Evolutionary conservation across 106 monocot species (phyloP).

Genomic region (Phalaenopsis aphrodite): DNA sequence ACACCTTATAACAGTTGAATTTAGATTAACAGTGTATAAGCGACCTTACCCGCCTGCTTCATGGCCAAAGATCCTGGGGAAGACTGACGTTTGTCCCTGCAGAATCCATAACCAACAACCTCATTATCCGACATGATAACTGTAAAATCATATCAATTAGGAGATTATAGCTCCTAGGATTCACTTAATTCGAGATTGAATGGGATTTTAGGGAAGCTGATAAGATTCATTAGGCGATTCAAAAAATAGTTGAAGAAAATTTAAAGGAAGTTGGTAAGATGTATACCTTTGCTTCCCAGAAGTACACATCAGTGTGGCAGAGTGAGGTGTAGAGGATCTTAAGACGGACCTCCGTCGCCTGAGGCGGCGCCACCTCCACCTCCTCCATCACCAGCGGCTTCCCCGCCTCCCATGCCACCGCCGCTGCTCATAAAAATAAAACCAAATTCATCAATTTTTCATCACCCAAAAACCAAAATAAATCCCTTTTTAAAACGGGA

Average conservation of each 20-base stretch:
- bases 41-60: slow-evolving; percentile 60
- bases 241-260: no score
- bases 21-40: no score
- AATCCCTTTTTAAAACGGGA: not conserved
- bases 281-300: slow-evolving; percentile 77
- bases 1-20: no score
- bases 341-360: slow-evolving; percentile 56
- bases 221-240: no score
- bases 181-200: no score
- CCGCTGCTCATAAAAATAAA: slow-evolving; percentile 33
- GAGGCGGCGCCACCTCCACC: slow-evolving; percentile 77
- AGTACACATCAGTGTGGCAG: slow-evolving; percentile 79
- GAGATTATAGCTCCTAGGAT: no score
- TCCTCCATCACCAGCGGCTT: slow-evolving; percentile 71
- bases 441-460: not conserved
- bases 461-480: not conserved
- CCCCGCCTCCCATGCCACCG: slow-evolving; percentile 76
- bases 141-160: not conserved
- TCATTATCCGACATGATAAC: not conserved
- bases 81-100: slow-evolving; percentile 63
- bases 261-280: no score
- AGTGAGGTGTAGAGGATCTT: slow-evolving; percentile 67
- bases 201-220: no score
- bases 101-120: not conserved
- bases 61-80: slow-evolving; percentile 68